Conservation (phyloP, 495 filamentous ascomycete genomes). For the Penicillium silybi region DNA sequence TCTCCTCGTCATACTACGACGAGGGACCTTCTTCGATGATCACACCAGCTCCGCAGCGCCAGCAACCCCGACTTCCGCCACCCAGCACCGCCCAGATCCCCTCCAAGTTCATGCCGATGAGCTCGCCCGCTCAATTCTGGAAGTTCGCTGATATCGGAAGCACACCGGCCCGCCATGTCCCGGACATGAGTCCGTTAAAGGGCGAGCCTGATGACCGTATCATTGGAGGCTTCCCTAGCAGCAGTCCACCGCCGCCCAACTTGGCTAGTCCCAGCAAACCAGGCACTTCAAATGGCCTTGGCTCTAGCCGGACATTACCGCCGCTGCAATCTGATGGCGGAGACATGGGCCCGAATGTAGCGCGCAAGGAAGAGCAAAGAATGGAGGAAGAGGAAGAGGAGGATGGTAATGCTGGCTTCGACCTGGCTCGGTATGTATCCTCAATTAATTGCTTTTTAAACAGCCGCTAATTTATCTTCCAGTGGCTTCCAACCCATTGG, state of each 20-base stretch:
- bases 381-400: conserved; percentile 47
- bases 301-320: conserved; percentile 32
- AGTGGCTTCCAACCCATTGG: conserved; percentile 72
- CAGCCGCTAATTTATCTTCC: conserved; percentile 1
- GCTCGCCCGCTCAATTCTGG: conserved; percentile 97
- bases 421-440: conserved; percentile 58
- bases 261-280: conserved; percentile 46
- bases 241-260: conserved; percentile 56
- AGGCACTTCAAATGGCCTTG: conserved; percentile 34
- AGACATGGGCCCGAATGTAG: conserved; percentile 12
- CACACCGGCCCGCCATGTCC: conserved; percentile 66
- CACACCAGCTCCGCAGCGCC: conserved; percentile 79
- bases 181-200: conserved; percentile 60
- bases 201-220: conserved; percentile 41
- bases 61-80: conserved; percentile 78
- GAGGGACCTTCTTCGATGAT: conserved; percentile 59
- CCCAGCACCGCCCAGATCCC: conserved; percentile 87
- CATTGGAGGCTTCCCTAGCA: conserved; percentile 58
- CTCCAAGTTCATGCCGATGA: conserved; percentile 91
- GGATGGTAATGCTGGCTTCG: conserved; percentile 54
- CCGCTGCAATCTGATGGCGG: conserved; percentile 29
- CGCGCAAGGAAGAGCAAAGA: conserved; percentile 14
- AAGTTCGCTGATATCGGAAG: conserved; percentile 69
- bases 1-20: conserved; percentile 63
- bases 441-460: not conserved